Evolutionary conservation across 2,329 filamentous ascomycete genomes (phyloP), one percentile per base, ranked within the genome.

Genomic region (Aspergillus unguis): DNA sequence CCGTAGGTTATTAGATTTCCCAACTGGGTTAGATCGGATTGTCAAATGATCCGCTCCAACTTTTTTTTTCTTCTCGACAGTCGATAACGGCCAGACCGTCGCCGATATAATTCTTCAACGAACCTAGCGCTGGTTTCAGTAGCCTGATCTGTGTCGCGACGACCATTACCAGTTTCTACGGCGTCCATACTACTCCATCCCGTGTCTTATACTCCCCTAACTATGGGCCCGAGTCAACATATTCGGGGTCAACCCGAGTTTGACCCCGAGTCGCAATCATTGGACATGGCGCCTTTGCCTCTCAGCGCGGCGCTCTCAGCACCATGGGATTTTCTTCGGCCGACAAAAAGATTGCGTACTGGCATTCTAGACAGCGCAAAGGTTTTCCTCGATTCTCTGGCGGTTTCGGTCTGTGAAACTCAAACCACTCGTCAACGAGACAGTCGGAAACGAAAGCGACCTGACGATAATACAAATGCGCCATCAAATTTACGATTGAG

Each of bases 361-460:
- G 84, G 86, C 3, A 85, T 89, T 17, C 76, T 94, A 25, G 80
- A 84, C 52, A 82, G 90, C 47, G 85, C 88, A n/a, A 96, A 95
- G 73, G 77, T 83, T 37, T 88, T 86, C 4, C 77, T 96, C 6
- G 90, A 96, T 65, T 82, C 83, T 3, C 84, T 96, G 58, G 91
- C 92, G 2, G 78, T 80, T 1, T 85, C 85, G 50, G 79, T 96
- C 31, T 85, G 85, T 61, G 83, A 90, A 57, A 81, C 86, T 61
- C 91, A 96, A 69, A 78, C 83, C 54, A 76, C 81, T 63, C 81
- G 85, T 52, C 76, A 88, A 59, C 85, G 86, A 59, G 82, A 87
- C 58, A 75, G 77, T 58, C 85, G 84, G 71, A 95, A 95, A 77
- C 80, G 88, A 57, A 95, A 94, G 77, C 80, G 88, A 60, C 79